Evolutionary conservation across 495 filamentous ascomycete species (phyloP).

Genomic region (Aspergillus hancockii): DNA sequence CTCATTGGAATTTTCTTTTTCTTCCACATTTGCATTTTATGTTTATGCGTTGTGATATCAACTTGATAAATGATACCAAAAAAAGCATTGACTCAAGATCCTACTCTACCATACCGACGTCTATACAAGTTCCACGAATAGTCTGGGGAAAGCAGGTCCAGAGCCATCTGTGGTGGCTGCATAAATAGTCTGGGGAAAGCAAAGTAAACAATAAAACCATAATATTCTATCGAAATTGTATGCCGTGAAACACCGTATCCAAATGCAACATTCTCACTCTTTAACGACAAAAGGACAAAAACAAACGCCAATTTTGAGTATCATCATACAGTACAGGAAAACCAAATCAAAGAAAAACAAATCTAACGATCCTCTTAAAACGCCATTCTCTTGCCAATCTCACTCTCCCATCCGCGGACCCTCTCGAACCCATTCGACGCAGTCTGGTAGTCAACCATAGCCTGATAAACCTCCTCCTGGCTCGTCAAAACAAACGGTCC

Average conservation of each 20-base stretch:
- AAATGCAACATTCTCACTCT: neutral
- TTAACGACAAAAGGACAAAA: neutral
- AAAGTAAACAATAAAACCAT: neutral
- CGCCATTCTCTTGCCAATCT: conserved; percentile 88
- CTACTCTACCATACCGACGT: neutral
- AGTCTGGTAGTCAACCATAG: conserved; percentile 84
- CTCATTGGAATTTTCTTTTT: neutral
- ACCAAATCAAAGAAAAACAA: conserved; percentile 1
- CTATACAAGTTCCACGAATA: neutral
- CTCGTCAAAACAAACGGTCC: conserved; percentile 88
- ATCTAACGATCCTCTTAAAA: conserved; percentile 19
- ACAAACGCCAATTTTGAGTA: conserved; percentile 6
- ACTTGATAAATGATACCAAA: neutral
- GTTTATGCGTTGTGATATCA: neutral
- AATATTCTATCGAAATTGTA: neutral
- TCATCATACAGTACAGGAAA: conserved; percentile 11
- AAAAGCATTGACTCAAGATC: neutral
- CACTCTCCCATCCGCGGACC: conserved; percentile 78
- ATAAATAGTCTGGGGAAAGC: neutral
- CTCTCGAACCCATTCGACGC: conserved; percentile 89
- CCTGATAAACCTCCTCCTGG: conserved; percentile 85
- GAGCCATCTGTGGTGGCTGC: neutral
- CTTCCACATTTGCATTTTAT: neutral
- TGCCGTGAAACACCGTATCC: neutral
- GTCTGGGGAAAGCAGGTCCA: neutral